phyloP scores from a whole-genome alignment of 768 basidiomycete species.

The Boletus reticuloceps region DNA sequence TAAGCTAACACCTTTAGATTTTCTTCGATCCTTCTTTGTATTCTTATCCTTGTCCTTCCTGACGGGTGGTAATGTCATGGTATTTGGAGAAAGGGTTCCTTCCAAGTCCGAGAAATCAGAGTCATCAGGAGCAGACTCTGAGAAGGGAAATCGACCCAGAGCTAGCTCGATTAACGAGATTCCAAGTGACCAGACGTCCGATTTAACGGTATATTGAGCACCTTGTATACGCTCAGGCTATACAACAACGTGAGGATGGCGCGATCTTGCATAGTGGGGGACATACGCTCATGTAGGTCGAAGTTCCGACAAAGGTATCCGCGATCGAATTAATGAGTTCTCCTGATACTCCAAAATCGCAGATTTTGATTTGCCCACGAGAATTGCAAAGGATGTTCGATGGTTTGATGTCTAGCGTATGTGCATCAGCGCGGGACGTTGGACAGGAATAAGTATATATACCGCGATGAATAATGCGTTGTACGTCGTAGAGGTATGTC shows the following conservation, averaged over 20 bases:
- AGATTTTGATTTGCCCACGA: constrained; percentile 94
- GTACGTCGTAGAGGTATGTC: constrained; percentile 95
- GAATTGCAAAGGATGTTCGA: constrained; percentile 97
- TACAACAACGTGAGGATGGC: constrained; percentile 14
- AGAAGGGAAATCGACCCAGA: constrained; percentile 95
- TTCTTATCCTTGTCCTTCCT: constrained; percentile 41
- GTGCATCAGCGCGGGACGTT: constrained; percentile 15
- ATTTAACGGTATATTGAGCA: constrained; percentile 97
- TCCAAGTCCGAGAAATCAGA: constrained; percentile 78
- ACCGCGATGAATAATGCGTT: constrained; percentile 99
- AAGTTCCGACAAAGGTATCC: constrained; percentile 98
- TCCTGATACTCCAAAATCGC: constrained; percentile 98
- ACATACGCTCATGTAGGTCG: constrained; percentile 98
- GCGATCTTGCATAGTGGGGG: constrained; percentile 4
- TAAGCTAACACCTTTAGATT: constrained; percentile 88
- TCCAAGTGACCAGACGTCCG: constrained; percentile 98
- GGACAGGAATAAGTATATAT: constrained; percentile 27
- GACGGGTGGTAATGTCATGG: constrained; percentile 42
- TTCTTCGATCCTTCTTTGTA: constrained; percentile 74
- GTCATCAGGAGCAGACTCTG: constrained; percentile 74
- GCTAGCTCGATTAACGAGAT: constrained; percentile 97
- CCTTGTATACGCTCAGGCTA: constrained; percentile 99
- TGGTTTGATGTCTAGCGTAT: constrained; percentile 87
- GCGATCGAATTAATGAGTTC: constrained; percentile 99
- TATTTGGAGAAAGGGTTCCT: constrained; percentile 72